Percentiles rank a stretch among this genome's conserved stretches.
Conservation (phyloP, 306 rosid species). For the Casuarina cunninghamiana region DNA sequence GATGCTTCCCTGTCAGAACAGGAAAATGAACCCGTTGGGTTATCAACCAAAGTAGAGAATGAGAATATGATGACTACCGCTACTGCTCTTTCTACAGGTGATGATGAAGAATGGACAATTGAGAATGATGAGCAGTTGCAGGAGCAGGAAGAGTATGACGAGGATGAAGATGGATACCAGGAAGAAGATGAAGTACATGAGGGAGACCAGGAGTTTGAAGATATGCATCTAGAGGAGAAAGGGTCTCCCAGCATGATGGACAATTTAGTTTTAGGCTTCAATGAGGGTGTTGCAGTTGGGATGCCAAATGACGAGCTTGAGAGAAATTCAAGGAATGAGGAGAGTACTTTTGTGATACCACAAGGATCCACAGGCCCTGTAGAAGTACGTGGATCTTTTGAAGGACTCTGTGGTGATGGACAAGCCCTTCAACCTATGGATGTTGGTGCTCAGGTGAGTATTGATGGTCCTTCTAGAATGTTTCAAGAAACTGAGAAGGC, state of each 20-base stretch:
- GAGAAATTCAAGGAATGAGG: conserved; percentile 51
- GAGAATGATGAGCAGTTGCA: conserved; percentile 76
- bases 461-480: conserved; percentile 48
- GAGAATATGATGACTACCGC: conserved; percentile 46
- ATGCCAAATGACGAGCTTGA: conserved; percentile 89
- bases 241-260: conserved; percentile 71
- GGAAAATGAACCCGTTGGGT: conserved; percentile 46
- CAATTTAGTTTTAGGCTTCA: conserved; percentile 81
- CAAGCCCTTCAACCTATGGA: conserved; percentile 45
- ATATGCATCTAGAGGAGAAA: conserved; percentile 72
- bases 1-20: conserved; percentile 34
- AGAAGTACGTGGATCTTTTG: conserved; percentile 54
- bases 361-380: conserved; percentile 40
- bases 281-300: conserved; percentile 95
- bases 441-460: conserved; percentile 47
- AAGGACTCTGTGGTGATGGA: conserved; percentile 39
- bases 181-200: conserved; percentile 96
- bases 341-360: conserved; percentile 37
- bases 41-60: conserved; percentile 39
- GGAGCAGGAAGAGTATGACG: conserved; percentile 97
- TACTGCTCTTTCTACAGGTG: conserved; percentile 51
- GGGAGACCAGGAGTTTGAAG: conserved; percentile 60
- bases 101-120: conserved; percentile 88
- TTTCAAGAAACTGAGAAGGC: conserved; percentile 62
- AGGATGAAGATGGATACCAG: conserved; percentile 82